Evolutionary conservation across 371 early-diverging fungal genomes (phyloP).

Genomic region (Mucor lusitanicus): DNA sequence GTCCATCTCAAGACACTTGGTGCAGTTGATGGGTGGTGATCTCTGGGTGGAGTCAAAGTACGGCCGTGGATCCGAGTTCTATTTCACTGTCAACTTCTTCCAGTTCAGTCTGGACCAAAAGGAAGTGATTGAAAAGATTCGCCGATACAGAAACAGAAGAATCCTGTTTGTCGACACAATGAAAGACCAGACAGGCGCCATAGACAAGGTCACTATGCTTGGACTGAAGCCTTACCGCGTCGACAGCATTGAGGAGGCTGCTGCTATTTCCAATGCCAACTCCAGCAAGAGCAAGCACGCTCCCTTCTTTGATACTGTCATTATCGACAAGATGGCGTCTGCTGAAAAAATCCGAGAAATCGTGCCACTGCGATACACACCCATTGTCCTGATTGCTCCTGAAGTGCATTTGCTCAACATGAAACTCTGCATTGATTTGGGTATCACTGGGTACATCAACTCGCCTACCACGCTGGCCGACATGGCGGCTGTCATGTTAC

Average conservation of each 20-base stretch:
- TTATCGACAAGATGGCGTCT: constrained; percentile 53
- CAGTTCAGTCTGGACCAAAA: constrained; percentile 8
- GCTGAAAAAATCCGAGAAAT: constrained; percentile 59
- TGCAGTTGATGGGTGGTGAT: constrained; percentile 78
- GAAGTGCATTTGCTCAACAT: constrained; percentile 49
- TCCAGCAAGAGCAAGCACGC: constrained; percentile 21
- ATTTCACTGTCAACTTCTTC: constrained; percentile 62
- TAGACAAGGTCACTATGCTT: constrained; percentile 35
- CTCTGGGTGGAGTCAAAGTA: constrained; percentile 73
- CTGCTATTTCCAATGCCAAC: constrained; percentile 21
- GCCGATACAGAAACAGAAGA: constrained; percentile 44
- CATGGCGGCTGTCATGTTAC: constrained; percentile 64
- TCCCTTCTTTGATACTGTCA: constrained; percentile 55
- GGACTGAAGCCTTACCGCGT: constrained; percentile 44
- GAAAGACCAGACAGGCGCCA: constrained; percentile 21
- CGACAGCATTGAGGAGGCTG: constrained; percentile 42
- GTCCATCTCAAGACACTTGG: constrained; percentile 76
- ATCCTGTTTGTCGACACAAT: constrained; percentile 52
- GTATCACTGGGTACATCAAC: constrained; percentile 66
- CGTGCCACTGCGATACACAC: constrained; percentile 60
- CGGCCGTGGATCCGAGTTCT: constrained; percentile 75
- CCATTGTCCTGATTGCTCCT: constrained; percentile 63
- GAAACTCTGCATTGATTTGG: constrained; percentile 65
- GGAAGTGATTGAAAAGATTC: constrained; percentile 41
- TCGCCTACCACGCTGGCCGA: constrained; percentile 60